Base-by-base conservation (phyloP, 2,329 filamentous ascomycete species). In the Knoxdaviesia capensis region DNA sequence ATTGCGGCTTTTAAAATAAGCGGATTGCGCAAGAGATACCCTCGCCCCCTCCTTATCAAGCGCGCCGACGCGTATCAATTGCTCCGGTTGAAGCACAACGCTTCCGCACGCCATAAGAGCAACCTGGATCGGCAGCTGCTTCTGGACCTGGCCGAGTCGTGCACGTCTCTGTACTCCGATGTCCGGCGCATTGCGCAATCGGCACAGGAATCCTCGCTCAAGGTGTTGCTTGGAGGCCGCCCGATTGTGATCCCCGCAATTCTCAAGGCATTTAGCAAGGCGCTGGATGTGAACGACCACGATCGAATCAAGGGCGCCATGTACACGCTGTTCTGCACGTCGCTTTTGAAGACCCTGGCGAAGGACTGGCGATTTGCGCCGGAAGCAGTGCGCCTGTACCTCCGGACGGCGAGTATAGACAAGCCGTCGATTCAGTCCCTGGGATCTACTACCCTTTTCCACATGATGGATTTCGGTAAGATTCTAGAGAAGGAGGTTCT, bases 361-460 rank as follows among this genome's bases (percentile, higher is more conserved):
- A 79, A 82, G 43, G 87, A 98, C 56, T 98, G 92, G 92, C 80
- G 87, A 35, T 94, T 87, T 57, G 85, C 90, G 0, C 90, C 92
- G 1, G 73, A 80, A n/a, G 64, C 94, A 40, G 83, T 98, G 63
- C 77, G 79, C 42, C 68, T 90, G 6, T 98, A 93, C 59, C 90
- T 98, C 48, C 75, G 82, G 51, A 85, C 90, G 3, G 87, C 82
- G 11, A 78, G 78, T 34, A 86, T 92, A 10, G 90, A 98, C 59
- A 94, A 94, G 56, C 77, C 85, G 5, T 94, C 88, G 1, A 88
- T 98, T 36, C 90, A 98, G 57, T 86, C 81, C 50, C 70, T 98
- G 10, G 85, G 85, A 9, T 74, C 77, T 1, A 80, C 77, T 34
- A 84, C 82, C 0, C 69, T 92, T 1, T 94, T 87, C 54, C 78